Evolutionary conservation across 2,329 filamentous ascomycete species (phyloP).

Genomic region (Xylaria sp.): DNA sequence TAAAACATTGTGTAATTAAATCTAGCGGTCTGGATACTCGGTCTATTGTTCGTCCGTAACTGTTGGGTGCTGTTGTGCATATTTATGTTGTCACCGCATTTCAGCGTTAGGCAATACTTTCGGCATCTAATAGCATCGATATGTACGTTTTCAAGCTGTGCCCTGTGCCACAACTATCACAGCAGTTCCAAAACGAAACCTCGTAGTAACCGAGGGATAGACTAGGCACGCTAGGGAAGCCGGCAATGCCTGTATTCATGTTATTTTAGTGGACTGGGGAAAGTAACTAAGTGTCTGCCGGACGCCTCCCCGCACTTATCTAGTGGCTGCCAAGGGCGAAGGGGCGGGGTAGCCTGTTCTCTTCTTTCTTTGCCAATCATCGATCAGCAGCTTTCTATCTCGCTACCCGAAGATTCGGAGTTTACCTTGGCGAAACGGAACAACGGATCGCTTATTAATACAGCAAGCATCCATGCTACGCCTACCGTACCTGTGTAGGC

Average conservation of each 20-base stretch:
- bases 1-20: not conserved
- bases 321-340: not conserved
- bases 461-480: slow-evolving; percentile 1
- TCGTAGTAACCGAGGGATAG: not conserved
- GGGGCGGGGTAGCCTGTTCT: slow-evolving; percentile 6
- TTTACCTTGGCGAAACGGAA: slow-evolving; percentile 14
- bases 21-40: not conserved
- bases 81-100: not conserved
- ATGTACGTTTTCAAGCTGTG: not conserved
- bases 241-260: not conserved
- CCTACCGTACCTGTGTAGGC: not conserved
- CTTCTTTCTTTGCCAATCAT: slow-evolving; percentile 5
- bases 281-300: slow-evolving; percentile 4
- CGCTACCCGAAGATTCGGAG: slow-evolving; percentile 28
- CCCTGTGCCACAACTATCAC: not conserved
- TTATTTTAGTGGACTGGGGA: slow-evolving; percentile 4
- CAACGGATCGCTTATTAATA: not conserved
- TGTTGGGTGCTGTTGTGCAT: not conserved
- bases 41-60: not conserved
- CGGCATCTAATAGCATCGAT: not conserved
- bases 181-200: not conserved
- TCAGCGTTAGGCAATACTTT: not conserved
- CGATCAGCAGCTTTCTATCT: not conserved
- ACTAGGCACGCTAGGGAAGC: too few relatives aligned
- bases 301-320: slow-evolving; percentile 3